phyloP scores from a whole-genome alignment of 306 rosid genomes.

The Castanopsis chinensis region DNA sequence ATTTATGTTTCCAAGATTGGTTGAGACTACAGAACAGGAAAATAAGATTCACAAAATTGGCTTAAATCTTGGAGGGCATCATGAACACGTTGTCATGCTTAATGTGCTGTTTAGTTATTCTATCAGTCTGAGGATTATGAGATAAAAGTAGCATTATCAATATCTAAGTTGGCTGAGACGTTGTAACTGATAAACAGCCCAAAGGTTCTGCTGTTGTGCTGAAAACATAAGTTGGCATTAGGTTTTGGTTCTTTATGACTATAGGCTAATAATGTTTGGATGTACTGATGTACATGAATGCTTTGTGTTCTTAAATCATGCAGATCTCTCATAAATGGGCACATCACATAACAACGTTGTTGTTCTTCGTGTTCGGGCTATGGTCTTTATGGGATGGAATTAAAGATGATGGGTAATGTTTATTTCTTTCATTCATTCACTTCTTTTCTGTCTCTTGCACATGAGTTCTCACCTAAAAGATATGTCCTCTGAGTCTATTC shows the following conservation, averaged over 20 bases:
- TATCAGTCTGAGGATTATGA: background rate
- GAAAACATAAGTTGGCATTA: background rate
- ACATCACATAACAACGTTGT: slow-evolving; percentile 77
- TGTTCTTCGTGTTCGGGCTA: slow-evolving; percentile 81
- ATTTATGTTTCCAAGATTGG: background rate
- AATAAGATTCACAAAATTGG: background rate
- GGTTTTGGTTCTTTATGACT: background rate
- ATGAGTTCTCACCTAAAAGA: background rate
- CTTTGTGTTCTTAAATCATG: slow-evolving; percentile 24
- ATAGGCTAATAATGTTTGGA: background rate
- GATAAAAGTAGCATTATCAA: background rate
- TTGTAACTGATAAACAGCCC: background rate
- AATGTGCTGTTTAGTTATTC: background rate
- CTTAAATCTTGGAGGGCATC: background rate
- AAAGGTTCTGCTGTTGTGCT: background rate
- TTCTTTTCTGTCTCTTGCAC: slow-evolving; percentile 17
- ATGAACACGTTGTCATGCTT: background rate
- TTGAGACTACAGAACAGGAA: background rate
- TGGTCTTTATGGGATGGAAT: slow-evolving; percentile 95
- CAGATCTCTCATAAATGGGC: slow-evolving; percentile 84
- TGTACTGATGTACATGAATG: background rate
- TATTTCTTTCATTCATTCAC: slow-evolving; percentile 2
- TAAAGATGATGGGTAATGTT: slow-evolving; percentile 60
- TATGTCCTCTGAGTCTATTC: slow-evolving; percentile 9
- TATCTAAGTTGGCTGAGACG: background rate